phyloP scores from a whole-genome alignment of 345 rosid genomes.

The Syzygium aqueum region DNA sequence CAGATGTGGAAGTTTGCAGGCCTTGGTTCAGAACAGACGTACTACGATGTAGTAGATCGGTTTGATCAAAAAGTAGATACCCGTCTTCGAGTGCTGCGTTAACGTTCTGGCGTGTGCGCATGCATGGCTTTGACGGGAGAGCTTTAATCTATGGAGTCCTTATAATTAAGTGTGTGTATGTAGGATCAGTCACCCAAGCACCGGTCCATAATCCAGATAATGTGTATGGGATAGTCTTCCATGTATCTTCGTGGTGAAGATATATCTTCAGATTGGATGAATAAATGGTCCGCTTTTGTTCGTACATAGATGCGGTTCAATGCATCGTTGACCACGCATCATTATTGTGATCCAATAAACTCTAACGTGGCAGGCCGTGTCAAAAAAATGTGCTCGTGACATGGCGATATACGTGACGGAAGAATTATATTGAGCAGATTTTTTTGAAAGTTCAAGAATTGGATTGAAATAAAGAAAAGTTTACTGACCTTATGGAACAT shows the following conservation, averaged over 20 bases:
- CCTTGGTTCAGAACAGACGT: background rate
- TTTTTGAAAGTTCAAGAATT: background rate
- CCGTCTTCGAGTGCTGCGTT: background rate
- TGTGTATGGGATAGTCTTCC: background rate
- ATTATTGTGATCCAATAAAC: background rate
- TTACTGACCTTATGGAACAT: background rate
- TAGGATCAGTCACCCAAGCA: background rate
- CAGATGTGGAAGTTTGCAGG: background rate
- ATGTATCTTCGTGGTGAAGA: background rate
- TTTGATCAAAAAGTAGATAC: background rate
- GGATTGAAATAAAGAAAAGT: background rate
- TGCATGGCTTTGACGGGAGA: background rate
- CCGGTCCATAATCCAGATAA: background rate
- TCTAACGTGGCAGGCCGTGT: background rate
- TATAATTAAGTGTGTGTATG: background rate
- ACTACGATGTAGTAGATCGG: background rate
- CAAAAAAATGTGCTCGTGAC: background rate
- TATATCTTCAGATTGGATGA: background rate
- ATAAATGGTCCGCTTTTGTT: background rate
- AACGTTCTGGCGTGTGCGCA: background rate
- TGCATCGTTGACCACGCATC: background rate
- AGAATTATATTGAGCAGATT: background rate
- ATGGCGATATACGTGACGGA: background rate
- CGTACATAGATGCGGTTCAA: background rate
- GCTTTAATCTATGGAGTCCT: background rate